phyloP scores from a whole-genome alignment of 2,329 filamentous ascomycete species.

The Laburnicola sp. region DNA sequence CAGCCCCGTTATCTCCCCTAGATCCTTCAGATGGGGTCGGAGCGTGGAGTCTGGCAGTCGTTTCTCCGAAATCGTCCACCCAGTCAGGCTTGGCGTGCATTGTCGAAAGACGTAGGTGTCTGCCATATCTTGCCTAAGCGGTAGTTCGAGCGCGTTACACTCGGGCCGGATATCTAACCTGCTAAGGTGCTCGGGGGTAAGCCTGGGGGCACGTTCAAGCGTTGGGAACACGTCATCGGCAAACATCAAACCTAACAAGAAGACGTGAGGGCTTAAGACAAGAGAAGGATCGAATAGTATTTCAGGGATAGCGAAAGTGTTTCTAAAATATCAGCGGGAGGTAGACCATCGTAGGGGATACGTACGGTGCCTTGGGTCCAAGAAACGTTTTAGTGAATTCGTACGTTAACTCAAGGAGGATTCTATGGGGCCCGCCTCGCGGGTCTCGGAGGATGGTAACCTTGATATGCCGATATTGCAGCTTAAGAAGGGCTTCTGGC shows the following conservation, averaged over 20 bases:
- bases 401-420: too few species aligned
- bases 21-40: not conserved
- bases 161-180: too few species aligned
- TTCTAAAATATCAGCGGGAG: not conserved
- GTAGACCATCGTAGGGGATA: too few species aligned
- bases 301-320: not conserved
- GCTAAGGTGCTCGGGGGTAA: not conserved
- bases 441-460: too few species aligned
- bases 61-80: not conserved
- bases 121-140: not conserved
- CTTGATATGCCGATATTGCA: too few species aligned
- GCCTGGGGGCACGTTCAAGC: not conserved
- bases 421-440: too few species aligned
- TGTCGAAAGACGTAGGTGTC: not conserved
- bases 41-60: not conserved
- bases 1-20: too few species aligned
- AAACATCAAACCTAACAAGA: conserved; percentile 3
- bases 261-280: too few species aligned
- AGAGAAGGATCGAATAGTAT: not conserved
- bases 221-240: conserved; percentile 1
- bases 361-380: too few species aligned
- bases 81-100: not conserved
- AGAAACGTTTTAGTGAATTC: too few species aligned
- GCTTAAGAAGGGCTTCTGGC: too few species aligned
- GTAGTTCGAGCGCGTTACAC: too few species aligned